Conservation (phyloP, 495 filamentous ascomycete species). For the Haplographium delicatum region DNA sequence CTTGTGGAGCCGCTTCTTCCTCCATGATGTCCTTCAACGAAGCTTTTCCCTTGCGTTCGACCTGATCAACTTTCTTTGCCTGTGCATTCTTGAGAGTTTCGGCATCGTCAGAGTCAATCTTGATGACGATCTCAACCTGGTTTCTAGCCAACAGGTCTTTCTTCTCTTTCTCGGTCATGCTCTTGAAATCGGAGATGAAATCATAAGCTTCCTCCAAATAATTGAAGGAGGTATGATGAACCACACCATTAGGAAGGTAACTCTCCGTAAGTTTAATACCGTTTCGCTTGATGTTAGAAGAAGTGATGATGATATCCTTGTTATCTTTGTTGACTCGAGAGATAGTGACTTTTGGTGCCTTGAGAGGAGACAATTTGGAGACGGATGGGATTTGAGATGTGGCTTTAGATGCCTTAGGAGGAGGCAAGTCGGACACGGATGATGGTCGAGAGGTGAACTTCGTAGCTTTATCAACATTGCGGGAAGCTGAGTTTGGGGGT, state of each 20-base stretch:
- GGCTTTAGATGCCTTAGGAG: no score
- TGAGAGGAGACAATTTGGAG: no score
- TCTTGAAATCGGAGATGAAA: neutral
- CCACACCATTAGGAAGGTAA: neutral
- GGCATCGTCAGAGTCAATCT: neutral
- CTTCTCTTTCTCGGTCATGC: neutral
- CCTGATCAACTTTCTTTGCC: neutral
- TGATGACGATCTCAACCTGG: slow-evolving; percentile 2
- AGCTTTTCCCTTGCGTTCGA: neutral
- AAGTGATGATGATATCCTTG: slow-evolving; percentile 3
- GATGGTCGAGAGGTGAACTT: no score
- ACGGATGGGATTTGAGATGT: no score
- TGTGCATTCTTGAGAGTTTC: neutral
- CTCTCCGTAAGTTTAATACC: neutral
- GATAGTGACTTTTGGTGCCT: neutral
- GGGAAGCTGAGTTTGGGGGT: no score
- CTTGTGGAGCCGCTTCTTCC: neutral
- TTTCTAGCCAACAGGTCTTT: neutral
- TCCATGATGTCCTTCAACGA: neutral
- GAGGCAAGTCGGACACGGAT: no score
- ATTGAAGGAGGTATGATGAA: neutral
- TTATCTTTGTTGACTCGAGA: neutral
- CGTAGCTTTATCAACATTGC: no score
- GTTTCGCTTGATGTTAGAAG: neutral
- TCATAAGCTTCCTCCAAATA: neutral